phyloP scores from a whole-genome alignment of 2,329 filamentous ascomycete species.

The Exophiala xenobiotica region DNA sequence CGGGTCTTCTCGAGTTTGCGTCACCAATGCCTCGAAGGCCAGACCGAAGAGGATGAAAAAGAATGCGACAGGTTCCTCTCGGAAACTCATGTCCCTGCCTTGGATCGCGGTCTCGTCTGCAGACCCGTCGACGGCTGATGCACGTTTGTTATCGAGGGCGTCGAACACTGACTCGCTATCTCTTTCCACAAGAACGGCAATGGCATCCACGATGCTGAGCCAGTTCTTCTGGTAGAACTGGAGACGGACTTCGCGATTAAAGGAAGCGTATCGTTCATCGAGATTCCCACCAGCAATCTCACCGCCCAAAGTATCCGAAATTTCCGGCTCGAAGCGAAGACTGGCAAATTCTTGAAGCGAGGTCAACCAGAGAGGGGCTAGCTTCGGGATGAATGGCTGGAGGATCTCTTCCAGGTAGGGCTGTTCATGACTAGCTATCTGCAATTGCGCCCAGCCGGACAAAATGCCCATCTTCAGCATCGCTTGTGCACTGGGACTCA shows the following conservation, averaged over 20 bases:
- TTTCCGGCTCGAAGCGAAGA: slow-evolving; percentile 92
- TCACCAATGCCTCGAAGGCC: slow-evolving; percentile 91
- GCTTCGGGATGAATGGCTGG: slow-evolving; percentile 80
- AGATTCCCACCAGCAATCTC: slow-evolving; percentile 79
- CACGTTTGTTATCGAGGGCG: slow-evolving; percentile 79
- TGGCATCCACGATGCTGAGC: slow-evolving; percentile 94
- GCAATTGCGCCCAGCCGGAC: slow-evolving; percentile 94
- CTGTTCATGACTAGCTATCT: slow-evolving; percentile 91
- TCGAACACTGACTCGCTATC: slow-evolving; percentile 98
- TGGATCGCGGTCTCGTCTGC: slow-evolving; percentile 17
- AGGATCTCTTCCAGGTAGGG: slow-evolving; percentile 84
- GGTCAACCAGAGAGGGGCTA: slow-evolving; percentile 92
- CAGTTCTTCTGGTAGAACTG: slow-evolving; percentile 97
- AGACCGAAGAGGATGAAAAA: slow-evolving; percentile 98
- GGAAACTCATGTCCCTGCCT: slow-evolving; percentile 86
- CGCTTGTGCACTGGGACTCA: slow-evolving; percentile 93
- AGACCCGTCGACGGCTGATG: slow-evolving; percentile 34
- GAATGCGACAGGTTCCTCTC: slow-evolving; percentile 95
- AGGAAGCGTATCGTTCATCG: slow-evolving; percentile 88
- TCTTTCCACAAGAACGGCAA: slow-evolving; percentile 94
- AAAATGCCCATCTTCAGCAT: slow-evolving; percentile 99
- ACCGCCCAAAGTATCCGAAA: slow-evolving; percentile 83
- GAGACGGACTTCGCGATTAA: slow-evolving; percentile 90
- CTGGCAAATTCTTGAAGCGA: slow-evolving; percentile 91
- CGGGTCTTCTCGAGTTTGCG: slow-evolving; percentile 66